A percentile compares a stretch with the other conserved stretches of the same genome.
Conservation (phyloP, 306 rosid genomes). For the Pueraria montana region DNA sequence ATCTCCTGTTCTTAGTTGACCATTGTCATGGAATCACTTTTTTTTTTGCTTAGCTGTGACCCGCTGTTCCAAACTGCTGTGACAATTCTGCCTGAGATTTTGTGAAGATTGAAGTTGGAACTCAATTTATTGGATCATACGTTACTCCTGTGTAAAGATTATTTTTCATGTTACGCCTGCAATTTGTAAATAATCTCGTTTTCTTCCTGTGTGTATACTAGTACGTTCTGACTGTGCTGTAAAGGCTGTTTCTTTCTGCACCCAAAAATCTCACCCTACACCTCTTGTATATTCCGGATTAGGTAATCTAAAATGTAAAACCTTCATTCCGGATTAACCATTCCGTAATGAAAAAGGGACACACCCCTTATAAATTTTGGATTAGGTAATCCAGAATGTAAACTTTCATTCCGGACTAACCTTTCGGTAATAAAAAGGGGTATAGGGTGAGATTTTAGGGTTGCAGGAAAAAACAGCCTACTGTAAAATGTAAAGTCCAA, state of each 20-base stretch:
- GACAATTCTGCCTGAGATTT: constrained; percentile 11
- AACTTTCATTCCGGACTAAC: too few species aligned
- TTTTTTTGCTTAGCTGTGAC: constrained; percentile 32
- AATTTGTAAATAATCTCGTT: constrained; percentile 33
- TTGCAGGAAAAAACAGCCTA: too few species aligned
- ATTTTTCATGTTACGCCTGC: constrained; percentile 27
- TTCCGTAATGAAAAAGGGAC: too few species aligned
- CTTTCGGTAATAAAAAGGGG: too few species aligned
- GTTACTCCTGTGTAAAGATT: constrained; percentile 20
- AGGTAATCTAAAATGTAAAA: too few species aligned
- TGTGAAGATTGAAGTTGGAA: constrained; percentile 25
- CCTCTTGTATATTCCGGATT: too few species aligned
- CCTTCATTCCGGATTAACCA: too few species aligned
- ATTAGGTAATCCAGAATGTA: too few species aligned
- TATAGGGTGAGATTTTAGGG: too few species aligned
- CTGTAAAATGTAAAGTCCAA: neutral
- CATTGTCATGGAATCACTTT: constrained; percentile 20
- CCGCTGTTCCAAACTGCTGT: constrained; percentile 28
- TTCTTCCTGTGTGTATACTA: constrained; percentile 28
- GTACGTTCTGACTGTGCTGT: neutral
- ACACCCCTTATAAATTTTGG: too few species aligned
- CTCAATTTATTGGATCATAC: constrained; percentile 10
- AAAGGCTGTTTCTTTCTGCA: too few species aligned
- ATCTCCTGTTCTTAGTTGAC: constrained; percentile 44
- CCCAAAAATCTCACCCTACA: too few species aligned